Percentiles rank a stretch among this genome's conserved stretches.
phyloP scores from a whole-genome alignment of 1,284 basidiomycete genomes.

The Cryptococcus sp. region DNA sequence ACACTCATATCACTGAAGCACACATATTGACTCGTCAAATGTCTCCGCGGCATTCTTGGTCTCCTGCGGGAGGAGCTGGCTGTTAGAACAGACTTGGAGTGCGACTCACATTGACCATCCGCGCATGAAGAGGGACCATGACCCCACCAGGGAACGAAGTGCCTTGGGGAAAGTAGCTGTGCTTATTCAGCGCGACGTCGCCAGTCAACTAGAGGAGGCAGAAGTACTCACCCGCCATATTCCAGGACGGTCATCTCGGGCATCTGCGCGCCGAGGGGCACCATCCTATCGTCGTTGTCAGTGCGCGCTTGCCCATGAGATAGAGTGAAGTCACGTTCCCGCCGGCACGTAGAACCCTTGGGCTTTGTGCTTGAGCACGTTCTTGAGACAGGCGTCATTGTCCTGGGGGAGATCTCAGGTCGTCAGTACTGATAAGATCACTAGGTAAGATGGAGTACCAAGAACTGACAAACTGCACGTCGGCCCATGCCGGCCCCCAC shows the following conservation, averaged over 20 bases:
- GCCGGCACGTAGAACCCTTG: constrained; percentile 41
- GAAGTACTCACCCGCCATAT: constrained; percentile 37
- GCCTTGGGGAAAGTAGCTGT: constrained; percentile 42
- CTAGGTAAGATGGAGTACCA: no score
- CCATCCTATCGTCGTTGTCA: constrained; percentile 18
- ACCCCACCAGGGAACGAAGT: constrained; percentile 44
- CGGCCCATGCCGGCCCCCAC: constrained; percentile 35
- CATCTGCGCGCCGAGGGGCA: constrained; percentile 37
- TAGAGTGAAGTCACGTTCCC: constrained; percentile 22
- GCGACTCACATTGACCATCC: constrained; percentile 37
- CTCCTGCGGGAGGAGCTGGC: constrained; percentile 15
- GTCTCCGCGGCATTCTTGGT: not conserved
- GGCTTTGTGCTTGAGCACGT: constrained; percentile 20
- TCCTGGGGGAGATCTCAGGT: constrained; percentile 23
- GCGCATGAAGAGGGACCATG: constrained; percentile 38
- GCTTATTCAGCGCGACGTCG: no score
- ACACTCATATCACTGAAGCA: no score
- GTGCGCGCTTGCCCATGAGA: not conserved
- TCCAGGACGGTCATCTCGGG: constrained; percentile 39
- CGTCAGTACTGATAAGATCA: not conserved
- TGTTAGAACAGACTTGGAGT: not conserved
- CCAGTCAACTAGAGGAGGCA: not conserved
- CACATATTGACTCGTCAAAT: no score
- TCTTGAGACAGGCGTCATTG: constrained; percentile 36
- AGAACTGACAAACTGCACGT: constrained; percentile 38